phyloP scores from a whole-genome alignment of 148 eudicot species.

The Diospyros lotus region DNA sequence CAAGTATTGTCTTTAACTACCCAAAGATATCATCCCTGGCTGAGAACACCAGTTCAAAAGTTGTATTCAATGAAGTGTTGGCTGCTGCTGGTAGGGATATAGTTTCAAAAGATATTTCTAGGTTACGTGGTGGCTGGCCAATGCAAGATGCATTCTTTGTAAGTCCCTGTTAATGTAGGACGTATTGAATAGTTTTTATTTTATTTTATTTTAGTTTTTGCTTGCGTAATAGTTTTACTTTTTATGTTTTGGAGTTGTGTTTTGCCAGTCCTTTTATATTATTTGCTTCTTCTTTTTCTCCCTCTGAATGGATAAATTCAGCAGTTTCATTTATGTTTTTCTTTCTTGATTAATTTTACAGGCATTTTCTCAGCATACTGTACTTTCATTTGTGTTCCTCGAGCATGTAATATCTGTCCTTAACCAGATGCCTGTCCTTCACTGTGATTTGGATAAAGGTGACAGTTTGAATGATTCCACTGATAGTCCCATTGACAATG shows the following conservation, averaged over 20 bases:
- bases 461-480: constrained; percentile 43
- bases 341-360: constrained; percentile 21
- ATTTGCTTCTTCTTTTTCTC: neutral
- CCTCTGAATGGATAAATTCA: neutral
- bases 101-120: constrained; percentile 90
- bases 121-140: constrained; percentile 98
- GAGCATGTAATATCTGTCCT: constrained; percentile 75
- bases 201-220: neutral
- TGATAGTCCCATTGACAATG: constrained; percentile 39
- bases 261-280: neutral
- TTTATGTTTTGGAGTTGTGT: neutral
- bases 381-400: constrained; percentile 69
- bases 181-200: constrained; percentile 3
- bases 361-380: constrained; percentile 88
- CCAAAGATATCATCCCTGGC: constrained; percentile 77
- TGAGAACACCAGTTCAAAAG: constrained; percentile 69
- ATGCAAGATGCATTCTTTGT: constrained; percentile 96
- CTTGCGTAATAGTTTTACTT: neutral
- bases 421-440: constrained; percentile 47
- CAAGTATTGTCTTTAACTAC: constrained; percentile 39
- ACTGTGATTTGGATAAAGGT: constrained; percentile 50
- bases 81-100: constrained; percentile 88
- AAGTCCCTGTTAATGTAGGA: constrained; percentile 26
- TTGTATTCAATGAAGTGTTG: constrained; percentile 88
- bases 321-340: neutral